Evolutionary conservation across 192 early-diverging fungal species (phyloP).

Genomic region (Chytriomyces confervae): DNA sequence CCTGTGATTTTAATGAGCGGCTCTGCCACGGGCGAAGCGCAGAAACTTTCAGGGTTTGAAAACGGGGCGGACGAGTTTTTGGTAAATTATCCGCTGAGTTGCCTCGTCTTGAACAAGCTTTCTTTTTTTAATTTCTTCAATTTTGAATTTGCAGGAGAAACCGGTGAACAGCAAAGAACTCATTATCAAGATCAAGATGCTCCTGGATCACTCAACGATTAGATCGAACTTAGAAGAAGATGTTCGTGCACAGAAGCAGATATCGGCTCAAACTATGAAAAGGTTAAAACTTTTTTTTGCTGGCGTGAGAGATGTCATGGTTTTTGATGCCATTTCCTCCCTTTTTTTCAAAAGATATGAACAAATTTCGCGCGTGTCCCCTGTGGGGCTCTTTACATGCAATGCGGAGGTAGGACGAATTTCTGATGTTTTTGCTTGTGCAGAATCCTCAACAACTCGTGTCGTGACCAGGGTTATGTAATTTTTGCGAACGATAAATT

Average conservation of each 20-base stretch:
- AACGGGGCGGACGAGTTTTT: constrained; percentile 68
- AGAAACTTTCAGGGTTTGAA: constrained; percentile 56
- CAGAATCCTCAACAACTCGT: neutral
- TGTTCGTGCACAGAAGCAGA: neutral
- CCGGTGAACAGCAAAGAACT: constrained; percentile 53
- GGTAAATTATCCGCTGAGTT: constrained; percentile 49
- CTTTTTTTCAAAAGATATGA: constrained; percentile 36
- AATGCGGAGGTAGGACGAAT: constrained; percentile 14
- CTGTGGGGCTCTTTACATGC: constrained; percentile 24
- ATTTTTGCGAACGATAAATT: constrained; percentile 47
- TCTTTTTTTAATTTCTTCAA: neutral
- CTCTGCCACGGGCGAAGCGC: constrained; percentile 54
- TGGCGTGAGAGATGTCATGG: neutral
- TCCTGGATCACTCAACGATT: constrained; percentile 51
- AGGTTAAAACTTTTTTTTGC: neutral
- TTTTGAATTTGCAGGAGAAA: constrained; percentile 11
- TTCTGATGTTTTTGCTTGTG: constrained; percentile 13
- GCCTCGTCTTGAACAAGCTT: neutral
- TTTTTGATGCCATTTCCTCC: constrained; percentile 22
- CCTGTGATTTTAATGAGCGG: constrained; percentile 68
- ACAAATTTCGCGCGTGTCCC: constrained; percentile 15
- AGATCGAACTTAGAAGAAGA: constrained; percentile 11
- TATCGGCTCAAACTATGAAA: neutral
- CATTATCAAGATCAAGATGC: constrained; percentile 58
- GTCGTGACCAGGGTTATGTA: neutral